Conservation (phyloP, 768 basidiomycete genomes). For the Xanthoconium stramineum region DNA sequence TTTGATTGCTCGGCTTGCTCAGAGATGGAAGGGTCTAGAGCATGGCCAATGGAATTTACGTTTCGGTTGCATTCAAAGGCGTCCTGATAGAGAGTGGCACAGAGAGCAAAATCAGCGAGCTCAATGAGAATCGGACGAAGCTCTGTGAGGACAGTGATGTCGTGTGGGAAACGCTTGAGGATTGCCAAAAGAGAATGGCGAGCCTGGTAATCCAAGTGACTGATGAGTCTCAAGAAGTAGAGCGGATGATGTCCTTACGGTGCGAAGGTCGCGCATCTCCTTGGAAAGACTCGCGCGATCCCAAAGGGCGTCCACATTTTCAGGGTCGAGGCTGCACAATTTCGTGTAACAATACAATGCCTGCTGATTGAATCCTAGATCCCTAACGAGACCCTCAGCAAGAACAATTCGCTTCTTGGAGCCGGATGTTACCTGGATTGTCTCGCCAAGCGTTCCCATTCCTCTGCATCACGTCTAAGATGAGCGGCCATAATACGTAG, state of each 20-base stretch:
- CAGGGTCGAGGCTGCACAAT: conserved; percentile 71
- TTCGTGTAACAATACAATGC: conserved; percentile 91
- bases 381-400: conserved; percentile 50
- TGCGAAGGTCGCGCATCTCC: conserved; percentile 65
- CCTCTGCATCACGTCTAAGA: conserved; percentile 76
- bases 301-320: conserved; percentile 84
- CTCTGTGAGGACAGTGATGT: conserved; percentile 75
- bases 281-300: conserved; percentile 82
- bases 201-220: conserved; percentile 10
- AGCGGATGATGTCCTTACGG: conserved; percentile 40
- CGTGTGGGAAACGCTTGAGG: conserved; percentile 47
- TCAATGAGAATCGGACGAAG: conserved; percentile 57
- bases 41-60: conserved; percentile 40
- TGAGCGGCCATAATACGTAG: conserved; percentile 51
- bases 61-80: conserved; percentile 70
- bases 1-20: conserved; percentile 8
- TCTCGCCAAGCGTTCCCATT: conserved; percentile 79
- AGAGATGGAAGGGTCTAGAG: conserved; percentile 23
- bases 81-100: conserved; percentile 62
- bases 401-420: conserved; percentile 43
- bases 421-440: conserved; percentile 61
- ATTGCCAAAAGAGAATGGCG: conserved; percentile 28
- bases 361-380: conserved; percentile 74
- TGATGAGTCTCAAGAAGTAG: not conserved
- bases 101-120: conserved; percentile 60